Base-by-base conservation (phyloP, 2,329 filamentous ascomycete species). In the Furcasterigmium furcatum region DNA sequence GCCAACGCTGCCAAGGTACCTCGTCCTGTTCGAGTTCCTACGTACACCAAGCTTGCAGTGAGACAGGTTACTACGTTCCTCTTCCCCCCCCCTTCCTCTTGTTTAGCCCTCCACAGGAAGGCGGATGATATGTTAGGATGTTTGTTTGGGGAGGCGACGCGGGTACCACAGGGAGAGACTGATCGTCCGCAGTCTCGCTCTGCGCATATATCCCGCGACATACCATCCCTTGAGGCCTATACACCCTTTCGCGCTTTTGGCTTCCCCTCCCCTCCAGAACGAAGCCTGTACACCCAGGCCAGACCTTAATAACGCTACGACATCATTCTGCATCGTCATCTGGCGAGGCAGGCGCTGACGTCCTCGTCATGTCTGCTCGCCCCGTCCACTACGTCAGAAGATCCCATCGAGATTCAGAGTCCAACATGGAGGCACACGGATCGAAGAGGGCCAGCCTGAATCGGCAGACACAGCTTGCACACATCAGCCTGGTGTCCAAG, bases 401-500 rank as follows among this genome's bases (percentile, higher is more conserved):
- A 14, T 21, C 18, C 8, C 20, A 43, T 38, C 30, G n/a, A 24
- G 41, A 43, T 43, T 30, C 14, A 20, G 20, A 16, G 19, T 25
- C 9, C 36, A 39, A 22, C 20, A 39, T 39, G 36, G 36, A 25
- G n/a, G n/a, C 36, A 13, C 22, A 24, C 10, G 9, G 20, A 39
- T 25, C 36, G 36, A 39, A 22, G n/a, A 22, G 36, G 20, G 36
- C 36, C 36, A 51, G 48, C 51, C 68, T 70, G 66, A 65, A 71
- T 51, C 57, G 54, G 44, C 52, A 60, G 38, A 63, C 58, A 53
- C 64, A 62, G 48, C 56, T 67, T 43, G 64, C 62, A 24, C 60
- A 66, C 52, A 58, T 68, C 48, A 64, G 63, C 45, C 62, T 70
- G 41, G 65, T 68, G 22, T 62, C 65, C 16, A 69, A 68, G 48